These are phyloP conservation scores for Periconia sp. DNA, from an alignment of 2,329 filamentous ascomycete genomes.

Conservation along the genomic window DNA sequence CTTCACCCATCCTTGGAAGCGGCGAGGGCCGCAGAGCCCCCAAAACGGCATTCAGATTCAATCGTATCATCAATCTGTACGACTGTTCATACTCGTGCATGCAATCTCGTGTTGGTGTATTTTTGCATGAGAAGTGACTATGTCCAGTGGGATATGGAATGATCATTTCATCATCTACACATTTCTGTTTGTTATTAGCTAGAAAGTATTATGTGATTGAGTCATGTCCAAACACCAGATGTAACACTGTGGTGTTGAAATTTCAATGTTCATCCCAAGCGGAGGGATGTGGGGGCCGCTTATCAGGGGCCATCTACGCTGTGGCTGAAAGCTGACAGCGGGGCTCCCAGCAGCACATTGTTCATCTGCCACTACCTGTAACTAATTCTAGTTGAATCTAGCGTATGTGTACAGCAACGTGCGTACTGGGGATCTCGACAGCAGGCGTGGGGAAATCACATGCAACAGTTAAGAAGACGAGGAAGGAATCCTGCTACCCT, in stretches of 20 bases:
- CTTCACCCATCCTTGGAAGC: background rate
- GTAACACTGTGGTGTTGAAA: no score
- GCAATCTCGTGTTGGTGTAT: background rate
- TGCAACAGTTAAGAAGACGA: background rate
- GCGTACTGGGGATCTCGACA: no score
- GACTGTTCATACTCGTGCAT: background rate
- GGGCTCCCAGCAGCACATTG: background rate
- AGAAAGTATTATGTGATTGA: no score
- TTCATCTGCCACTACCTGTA: background rate
- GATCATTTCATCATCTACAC: no score
- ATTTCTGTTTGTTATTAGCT: no score
- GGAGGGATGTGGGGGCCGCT: background rate
- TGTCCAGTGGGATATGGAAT: slow-evolving; percentile 4
- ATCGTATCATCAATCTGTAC: no score
- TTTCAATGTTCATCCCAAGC: background rate
- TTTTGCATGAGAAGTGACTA: no score
- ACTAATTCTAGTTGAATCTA: no score
- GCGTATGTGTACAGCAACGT: no score
- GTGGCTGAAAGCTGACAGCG: background rate
- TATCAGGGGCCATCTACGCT: background rate
- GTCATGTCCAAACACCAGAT: no score
- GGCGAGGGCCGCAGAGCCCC: slow-evolving; percentile 1
- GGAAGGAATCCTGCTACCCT: background rate
- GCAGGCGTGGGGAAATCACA: background rate
- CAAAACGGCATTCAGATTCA: background rate